Evolutionary conservation across 768 basidiomycete genomes (phyloP), one percentile per base, ranked within the genome.

Genomic region (Mrakia gelida): DNA sequence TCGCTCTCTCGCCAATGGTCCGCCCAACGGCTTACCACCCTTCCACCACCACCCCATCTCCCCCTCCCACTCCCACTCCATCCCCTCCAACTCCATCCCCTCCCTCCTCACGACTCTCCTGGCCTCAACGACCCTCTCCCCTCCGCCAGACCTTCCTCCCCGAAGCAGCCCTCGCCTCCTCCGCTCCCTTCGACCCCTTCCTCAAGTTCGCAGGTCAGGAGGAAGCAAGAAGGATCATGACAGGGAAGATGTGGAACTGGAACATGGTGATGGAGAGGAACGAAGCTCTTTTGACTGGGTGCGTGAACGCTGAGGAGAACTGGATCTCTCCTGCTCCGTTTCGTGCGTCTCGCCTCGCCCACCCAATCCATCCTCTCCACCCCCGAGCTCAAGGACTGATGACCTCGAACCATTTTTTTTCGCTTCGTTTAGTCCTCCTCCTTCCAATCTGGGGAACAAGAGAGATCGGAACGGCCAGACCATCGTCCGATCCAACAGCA

Each of bases 241-340:
- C 63, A 15, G 34, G 34, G 30, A 65, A 65, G 63, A 34, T 74
- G 21, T 74, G 73, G 73, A 59, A 41, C 15, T 62, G 56, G 56
- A 38, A 38, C 13, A 59, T 41, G 18, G 18, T 62, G 18, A 34
- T 56, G 18, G 13, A 18, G 5, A 21, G 38, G 32, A n/a, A 62
- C 38, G 56, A 41, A 18, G 18, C 21, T 23, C 73, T 62, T 23
- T 38, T 74, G 18, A n/a, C 56, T 8, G 59, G 73, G 59, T 61
- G 23, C 30, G 73, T 62, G 45, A 15, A 45, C 9, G 11, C 5
- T 43, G 45, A 45, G 15, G 45, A 15, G 45, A 10, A 45, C 30
- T 26, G 30, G 32, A 26, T 62, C 38, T 93, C 85, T 89, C 91
- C 75, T 97, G 94, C 94, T 3, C 95, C 95, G 4, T 86, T 97